Evolutionary conservation across 192 early-diverging fungal genomes (phyloP).

Genomic region (Coemansia sp.): DNA sequence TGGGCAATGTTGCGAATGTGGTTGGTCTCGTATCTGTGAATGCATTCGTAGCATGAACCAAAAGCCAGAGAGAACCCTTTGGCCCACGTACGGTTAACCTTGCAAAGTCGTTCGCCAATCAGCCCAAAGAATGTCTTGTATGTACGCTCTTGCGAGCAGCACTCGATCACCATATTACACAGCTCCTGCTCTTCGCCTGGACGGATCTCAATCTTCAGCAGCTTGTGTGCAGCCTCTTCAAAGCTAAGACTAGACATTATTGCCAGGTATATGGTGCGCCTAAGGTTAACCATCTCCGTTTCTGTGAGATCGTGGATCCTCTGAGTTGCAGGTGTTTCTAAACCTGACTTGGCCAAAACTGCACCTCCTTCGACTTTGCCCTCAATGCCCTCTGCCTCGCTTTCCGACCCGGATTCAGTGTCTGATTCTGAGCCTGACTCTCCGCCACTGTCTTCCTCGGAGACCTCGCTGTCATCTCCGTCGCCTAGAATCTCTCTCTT

Average conservation of each 20-base stretch:
- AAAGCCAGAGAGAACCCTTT: constrained; percentile 78
- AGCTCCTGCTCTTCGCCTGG: constrained; percentile 89
- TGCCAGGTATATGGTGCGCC: constrained; percentile 92
- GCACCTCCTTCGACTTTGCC: constrained; percentile 14
- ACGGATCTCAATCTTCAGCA: constrained; percentile 81
- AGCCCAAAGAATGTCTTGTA: constrained; percentile 93
- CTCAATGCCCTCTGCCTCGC: constrained; percentile 37
- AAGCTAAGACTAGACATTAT: constrained; percentile 95
- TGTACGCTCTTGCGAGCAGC: constrained; percentile 93
- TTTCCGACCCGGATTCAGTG: constrained; percentile 54
- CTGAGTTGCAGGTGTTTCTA: constrained; percentile 14
- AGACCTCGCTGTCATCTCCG: constrained; percentile 51
- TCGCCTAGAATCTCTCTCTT: constrained; percentile 87
- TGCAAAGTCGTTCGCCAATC: constrained; percentile 90
- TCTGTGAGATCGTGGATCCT: constrained; percentile 86
- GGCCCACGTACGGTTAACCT: constrained; percentile 76
- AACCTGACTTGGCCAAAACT: background rate
- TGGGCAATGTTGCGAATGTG: constrained; percentile 89
- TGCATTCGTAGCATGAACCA: constrained; percentile 81
- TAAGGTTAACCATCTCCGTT: constrained; percentile 79
- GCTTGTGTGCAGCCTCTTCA: constrained; percentile 95
- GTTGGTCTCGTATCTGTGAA: constrained; percentile 93
- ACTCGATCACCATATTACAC: constrained; percentile 96
- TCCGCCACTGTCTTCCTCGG: constrained; percentile 40
- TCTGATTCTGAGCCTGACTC: constrained; percentile 34